Percentiles rank a stretch among this genome's conserved stretches.
Conservation (phyloP, 2,329 filamentous ascomycete species). For the Claviceps spartinae region DNA sequence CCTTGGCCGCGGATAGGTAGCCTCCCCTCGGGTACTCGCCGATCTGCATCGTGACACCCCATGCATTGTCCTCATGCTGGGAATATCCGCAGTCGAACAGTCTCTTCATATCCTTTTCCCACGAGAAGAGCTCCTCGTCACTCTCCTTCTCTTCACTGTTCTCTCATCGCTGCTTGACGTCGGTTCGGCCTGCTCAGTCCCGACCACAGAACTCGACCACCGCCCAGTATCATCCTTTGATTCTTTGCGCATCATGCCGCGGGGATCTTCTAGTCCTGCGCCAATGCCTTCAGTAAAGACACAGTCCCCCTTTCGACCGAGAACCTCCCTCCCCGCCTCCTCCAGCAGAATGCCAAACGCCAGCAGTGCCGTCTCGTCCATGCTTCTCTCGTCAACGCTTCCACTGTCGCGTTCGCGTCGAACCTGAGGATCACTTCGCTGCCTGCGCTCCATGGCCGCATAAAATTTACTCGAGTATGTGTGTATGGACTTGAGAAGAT, state of each 20-base stretch:
- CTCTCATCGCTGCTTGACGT: conserved; percentile 9
- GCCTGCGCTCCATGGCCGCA: conserved; percentile 22
- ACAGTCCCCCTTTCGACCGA: conserved; percentile 54
- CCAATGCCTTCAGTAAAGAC: conserved; percentile 50
- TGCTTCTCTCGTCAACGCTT: conserved; percentile 40
- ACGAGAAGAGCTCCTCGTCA: conserved; percentile 5
- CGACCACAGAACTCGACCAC: conserved; percentile 9
- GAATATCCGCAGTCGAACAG: neutral
- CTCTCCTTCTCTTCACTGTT: conserved; percentile 20
- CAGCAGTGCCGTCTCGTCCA: conserved; percentile 68
- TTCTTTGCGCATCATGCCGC: neutral
- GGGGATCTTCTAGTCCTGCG: neutral
- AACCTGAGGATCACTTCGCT: conserved; percentile 1
- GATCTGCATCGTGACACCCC: neutral
- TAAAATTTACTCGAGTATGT: conserved; percentile 56
- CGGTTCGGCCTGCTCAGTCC: conserved; percentile 12
- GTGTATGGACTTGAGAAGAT: conserved; percentile 57
- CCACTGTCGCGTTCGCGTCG: conserved; percentile 8
- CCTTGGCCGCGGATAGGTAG: too few relatives aligned
- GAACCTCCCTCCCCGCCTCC: conserved; percentile 46
- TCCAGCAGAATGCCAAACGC: conserved; percentile 65
- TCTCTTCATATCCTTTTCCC: neutral
- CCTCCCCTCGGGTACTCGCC: neutral
- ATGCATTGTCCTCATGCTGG: too few relatives aligned
- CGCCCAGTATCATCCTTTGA: conserved; percentile 9